Evolutionary conservation across 306 rosid genomes (phyloP).

Genomic region (Casuarina glauca): DNA sequence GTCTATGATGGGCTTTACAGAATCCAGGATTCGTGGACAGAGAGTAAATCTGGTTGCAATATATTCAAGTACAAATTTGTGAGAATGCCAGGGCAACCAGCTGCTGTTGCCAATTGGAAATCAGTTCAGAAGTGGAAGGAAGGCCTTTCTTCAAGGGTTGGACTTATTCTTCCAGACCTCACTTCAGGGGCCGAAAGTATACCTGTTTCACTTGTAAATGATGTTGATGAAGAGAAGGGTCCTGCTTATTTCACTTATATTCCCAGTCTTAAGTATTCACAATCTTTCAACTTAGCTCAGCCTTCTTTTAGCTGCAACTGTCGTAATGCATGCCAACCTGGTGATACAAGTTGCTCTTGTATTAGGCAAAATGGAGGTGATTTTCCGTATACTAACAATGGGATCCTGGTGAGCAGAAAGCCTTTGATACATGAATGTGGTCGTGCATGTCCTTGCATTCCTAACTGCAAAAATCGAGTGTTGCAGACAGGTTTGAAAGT

Average conservation of each 20-base stretch:
- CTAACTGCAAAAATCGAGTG: slow-evolving; percentile 62
- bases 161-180: slow-evolving; percentile 55
- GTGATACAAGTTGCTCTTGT: slow-evolving; percentile 58
- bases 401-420: slow-evolving; percentile 52
- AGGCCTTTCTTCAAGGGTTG: slow-evolving; percentile 37
- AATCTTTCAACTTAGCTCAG: slow-evolving; percentile 34
- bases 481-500: slow-evolving; percentile 53
- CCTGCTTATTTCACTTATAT: slow-evolving; percentile 57
- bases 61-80: slow-evolving; percentile 65
- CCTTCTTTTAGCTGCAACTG: slow-evolving; percentile 51
- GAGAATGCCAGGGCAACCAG: slow-evolving; percentile 58
- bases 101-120: slow-evolving; percentile 52
- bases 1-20: slow-evolving; percentile 66
- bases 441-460: slow-evolving; percentile 53
- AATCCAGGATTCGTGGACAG: slow-evolving; percentile 58
- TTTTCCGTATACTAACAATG: slow-evolving; percentile 56
- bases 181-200: slow-evolving; percentile 54
- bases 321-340: slow-evolving; percentile 48
- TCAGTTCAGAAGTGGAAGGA: slow-evolving; percentile 52
- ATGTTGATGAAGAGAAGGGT: slow-evolving; percentile 53
- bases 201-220: slow-evolving; percentile 66
- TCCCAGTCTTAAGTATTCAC: slow-evolving; percentile 41
- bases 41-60: slow-evolving; percentile 55
- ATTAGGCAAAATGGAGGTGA: slow-evolving; percentile 56
- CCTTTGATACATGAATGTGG: slow-evolving; percentile 67